Evolutionary conservation across 805 yeast genomes (phyloP).

Genomic region (Hanseniaspora nectarophila): DNA sequence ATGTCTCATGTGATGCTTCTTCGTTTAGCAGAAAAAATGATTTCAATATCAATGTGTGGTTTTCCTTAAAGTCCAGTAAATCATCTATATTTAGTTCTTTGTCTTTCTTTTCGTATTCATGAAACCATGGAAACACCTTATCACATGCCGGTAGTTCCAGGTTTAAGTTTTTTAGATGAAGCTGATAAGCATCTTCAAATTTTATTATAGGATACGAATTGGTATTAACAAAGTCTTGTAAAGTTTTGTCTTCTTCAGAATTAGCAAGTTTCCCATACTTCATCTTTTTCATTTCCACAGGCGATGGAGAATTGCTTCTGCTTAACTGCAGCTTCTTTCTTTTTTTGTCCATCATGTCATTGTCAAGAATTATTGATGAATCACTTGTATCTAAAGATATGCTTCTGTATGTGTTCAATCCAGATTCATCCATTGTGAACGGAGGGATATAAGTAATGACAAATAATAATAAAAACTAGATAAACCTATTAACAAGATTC

Average conservation of each 20-base stretch:
- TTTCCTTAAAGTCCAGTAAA: not conserved
- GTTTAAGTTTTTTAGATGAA: not conserved
- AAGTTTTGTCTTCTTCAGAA: not conserved
- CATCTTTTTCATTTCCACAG: constrained; percentile 5
- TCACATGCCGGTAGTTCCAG: constrained; percentile 49
- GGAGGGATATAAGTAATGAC: no score
- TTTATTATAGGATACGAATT: not conserved
- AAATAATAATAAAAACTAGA: no score
- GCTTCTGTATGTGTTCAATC: not conserved
- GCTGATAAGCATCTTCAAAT: constrained; percentile 3
- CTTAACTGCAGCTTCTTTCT: constrained; percentile 2
- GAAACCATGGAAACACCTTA: constrained; percentile 80
- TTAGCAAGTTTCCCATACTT: not conserved
- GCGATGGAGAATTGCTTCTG: constrained; percentile 9
- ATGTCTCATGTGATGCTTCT: not conserved
- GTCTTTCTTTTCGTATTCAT: constrained; percentile 30
- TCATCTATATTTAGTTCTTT: not conserved
- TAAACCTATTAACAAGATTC: no score
- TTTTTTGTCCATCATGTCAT: constrained; percentile 1
- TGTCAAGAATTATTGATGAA: not conserved
- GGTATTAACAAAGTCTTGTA: not conserved
- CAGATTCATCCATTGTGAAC: not conserved
- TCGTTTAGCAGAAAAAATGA: not conserved
- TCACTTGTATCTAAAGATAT: not conserved
- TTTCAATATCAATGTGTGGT: constrained; percentile 5